Evolutionary conservation across 148 eudicot species (phyloP).

Genomic region (Arctostaphylos glauca): DNA sequence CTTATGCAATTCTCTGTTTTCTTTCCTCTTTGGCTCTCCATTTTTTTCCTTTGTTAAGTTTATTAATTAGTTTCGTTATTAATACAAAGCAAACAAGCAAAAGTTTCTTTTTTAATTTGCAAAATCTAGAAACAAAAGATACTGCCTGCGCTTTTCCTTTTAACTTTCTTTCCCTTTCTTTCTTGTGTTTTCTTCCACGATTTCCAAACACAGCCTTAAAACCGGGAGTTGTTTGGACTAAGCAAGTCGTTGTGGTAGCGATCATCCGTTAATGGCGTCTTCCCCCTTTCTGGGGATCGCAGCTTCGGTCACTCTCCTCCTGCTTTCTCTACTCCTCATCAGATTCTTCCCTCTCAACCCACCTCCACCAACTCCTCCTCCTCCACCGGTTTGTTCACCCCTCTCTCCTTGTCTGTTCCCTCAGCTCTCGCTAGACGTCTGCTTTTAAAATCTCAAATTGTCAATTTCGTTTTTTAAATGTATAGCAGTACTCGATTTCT

Average conservation of each 20-base stretch:
- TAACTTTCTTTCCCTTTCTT: neutral
- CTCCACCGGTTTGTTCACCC: conserved; percentile 1
- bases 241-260: neutral
- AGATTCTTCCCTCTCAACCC: conserved; percentile 14
- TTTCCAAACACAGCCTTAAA: neutral
- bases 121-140: no score
- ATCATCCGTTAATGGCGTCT: conserved; percentile 15
- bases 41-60: neutral
- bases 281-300: conserved; percentile 15
- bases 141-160: neutral
- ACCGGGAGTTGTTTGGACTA: neutral
- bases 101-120: no score
- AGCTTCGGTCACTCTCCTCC: conserved; percentile 7
- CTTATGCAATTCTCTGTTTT: neutral
- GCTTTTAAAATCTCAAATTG: neutral
- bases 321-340: neutral
- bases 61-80: no score
- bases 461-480: neutral
- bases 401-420: neutral
- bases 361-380: neutral
- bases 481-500: neutral
- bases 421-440: neutral
- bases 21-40: neutral
- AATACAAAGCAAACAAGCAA: no score
- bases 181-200: neutral